Conservation (phyloP, 208 protist species). For the Jaenimonas drosophilae region DNA sequence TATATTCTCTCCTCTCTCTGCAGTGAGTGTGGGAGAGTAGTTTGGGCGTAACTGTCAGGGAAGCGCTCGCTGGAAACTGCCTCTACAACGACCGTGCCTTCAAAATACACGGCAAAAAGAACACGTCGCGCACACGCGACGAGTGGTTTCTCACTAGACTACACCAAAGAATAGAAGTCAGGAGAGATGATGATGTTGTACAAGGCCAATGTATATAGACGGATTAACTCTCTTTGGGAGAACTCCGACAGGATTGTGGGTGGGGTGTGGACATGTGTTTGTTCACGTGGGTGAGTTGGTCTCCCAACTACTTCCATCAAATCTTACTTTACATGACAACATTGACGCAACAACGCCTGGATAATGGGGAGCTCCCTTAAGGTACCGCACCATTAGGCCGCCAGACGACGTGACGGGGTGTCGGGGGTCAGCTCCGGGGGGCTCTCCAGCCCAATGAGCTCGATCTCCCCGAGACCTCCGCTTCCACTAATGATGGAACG, state of each 20-base stretch:
- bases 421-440: neutral
- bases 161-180: too few relatives aligned
- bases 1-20: neutral
- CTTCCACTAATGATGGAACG: neutral
- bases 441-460: neutral
- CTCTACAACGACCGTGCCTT: neutral
- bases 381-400: neutral
- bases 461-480: neutral
- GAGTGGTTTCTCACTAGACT: too few relatives aligned
- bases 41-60: neutral
- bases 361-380: neutral
- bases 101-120: neutral
- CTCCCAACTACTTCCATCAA: too few relatives aligned
- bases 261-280: too few relatives aligned
- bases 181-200: too few relatives aligned
- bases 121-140: too few relatives aligned
- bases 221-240: too few relatives aligned
- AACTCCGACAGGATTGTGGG: too few relatives aligned
- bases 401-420: neutral
- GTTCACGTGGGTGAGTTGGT: too few relatives aligned
- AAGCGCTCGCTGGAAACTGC: neutral
- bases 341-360: too few relatives aligned
- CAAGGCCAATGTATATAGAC: too few relatives aligned
- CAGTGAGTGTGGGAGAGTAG: constrained; percentile 3
- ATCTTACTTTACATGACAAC: too few relatives aligned